Percentiles rank a stretch among this genome's conserved stretches.
phyloP scores from a whole-genome alignment of 1,284 basidiomycete species.

The Ceratobasidium sp. region DNA sequence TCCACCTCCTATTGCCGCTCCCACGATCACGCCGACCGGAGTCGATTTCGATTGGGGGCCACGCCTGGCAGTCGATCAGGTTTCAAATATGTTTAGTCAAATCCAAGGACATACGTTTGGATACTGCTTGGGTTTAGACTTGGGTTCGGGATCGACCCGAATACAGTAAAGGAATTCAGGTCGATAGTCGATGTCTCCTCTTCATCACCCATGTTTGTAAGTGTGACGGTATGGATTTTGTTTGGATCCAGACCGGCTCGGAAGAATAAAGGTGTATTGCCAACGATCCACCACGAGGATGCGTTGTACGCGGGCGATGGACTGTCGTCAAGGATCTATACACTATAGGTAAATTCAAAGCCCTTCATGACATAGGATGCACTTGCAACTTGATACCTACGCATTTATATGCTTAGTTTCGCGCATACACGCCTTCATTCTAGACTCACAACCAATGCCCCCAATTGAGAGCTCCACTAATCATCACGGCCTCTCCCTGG shows the following conservation, averaged over 20 bases:
- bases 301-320: background rate
- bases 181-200: background rate
- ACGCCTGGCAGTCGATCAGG: background rate
- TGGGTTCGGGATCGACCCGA: background rate
- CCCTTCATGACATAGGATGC: background rate
- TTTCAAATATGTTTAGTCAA: too few relatives aligned
- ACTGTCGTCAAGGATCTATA: background rate
- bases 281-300: background rate
- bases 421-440: background rate
- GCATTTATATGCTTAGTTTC: background rate
- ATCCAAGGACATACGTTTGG: background rate
- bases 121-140: background rate
- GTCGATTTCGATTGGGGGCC: background rate
- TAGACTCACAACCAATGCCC: constrained; percentile 7
- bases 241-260: constrained; percentile 3
- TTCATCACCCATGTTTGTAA: background rate
- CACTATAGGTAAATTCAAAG: background rate
- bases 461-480: background rate
- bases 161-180: constrained; percentile 20
- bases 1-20: background rate
- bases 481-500: constrained; percentile 3
- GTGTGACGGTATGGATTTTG: background rate
- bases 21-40: background rate
- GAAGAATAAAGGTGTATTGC: background rate
- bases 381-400: constrained; percentile 21